Evolutionary conservation across 805 yeast species (phyloP), one percentile per base, ranked within the genome.

Genomic region (Myxozyma geophila): DNA sequence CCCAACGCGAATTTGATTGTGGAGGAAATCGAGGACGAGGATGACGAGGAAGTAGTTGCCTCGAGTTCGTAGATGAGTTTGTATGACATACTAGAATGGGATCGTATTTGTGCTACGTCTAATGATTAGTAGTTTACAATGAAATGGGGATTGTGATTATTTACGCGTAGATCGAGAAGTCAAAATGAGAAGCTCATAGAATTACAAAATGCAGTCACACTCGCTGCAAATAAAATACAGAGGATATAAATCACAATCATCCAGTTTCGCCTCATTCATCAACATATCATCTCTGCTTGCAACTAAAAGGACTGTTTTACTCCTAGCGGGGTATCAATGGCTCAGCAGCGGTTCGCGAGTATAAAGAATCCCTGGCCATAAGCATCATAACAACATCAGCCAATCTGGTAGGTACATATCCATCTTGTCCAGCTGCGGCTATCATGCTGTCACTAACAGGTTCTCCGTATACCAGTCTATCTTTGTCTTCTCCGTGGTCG

Each of bases 1-100:
- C 92, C 92, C 2, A 85, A 81, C 59, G 92, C 91, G 1, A 86
- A 82, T 64, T 72, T 87, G 39, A 75, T 87, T n/a, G 82, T 84
- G 44, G 87, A 84, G n/a, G 48, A 52, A 15, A 70, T 62, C 19
- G 66, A 60, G 33, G 63, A 62, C 13, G 70, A 64, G 13, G 62
- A 56, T 12, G 63, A 50, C 13, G 66, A 43, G 41, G 39, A 12
- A 15, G 28, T 28, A 3, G 28, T 10, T 46, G 49, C 23, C 5
- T 46, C 12, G 5, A 28, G 28, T 28, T 28, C 28, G 28, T 28
- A 28, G 28, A 28, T 28, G 28, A 28, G 28, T 28, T 28, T 28
- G 28, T 28, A 28, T 28, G 28, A 28, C 28, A 28, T 28, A 28
- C 28, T 28, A 28, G 28, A 28, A 28, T 28, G 28, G 28, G 28